Evolutionary conservation across 139 green algal species (phyloP).

Genomic region (Dunaliella sp.): DNA sequence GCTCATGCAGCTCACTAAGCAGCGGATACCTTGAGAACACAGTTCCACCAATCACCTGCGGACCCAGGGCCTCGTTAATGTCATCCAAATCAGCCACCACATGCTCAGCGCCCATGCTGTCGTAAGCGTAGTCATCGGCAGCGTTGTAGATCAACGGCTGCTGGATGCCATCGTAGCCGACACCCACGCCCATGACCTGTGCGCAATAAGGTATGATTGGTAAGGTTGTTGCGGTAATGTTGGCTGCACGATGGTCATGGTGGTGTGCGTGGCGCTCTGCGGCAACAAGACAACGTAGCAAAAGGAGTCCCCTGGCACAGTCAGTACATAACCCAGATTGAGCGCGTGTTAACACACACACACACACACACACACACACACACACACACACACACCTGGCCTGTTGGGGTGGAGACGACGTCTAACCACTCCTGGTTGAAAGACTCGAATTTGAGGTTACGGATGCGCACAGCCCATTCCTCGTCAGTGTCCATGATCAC

Average conservation of each 20-base stretch:
- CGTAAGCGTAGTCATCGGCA: neutral
- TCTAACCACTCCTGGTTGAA: conserved; percentile 84
- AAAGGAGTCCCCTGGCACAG: too few species aligned
- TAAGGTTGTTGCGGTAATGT: too few species aligned
- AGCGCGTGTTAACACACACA: too few species aligned
- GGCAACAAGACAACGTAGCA: too few species aligned
- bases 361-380: too few species aligned
- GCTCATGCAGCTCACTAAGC: neutral
- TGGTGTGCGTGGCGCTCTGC: too few species aligned
- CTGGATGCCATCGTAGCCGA: neutral
- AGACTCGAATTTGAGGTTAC: conserved; percentile 77
- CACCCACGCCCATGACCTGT: neutral
- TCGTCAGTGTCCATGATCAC: conserved; percentile 64
- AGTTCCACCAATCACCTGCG: neutral
- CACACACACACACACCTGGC: conserved; percentile 17
- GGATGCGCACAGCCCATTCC: conserved; percentile 67
- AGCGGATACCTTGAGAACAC: neutral
- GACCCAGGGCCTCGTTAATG: neutral
- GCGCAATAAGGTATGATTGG: too few species aligned
- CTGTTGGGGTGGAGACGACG: conserved; percentile 40
- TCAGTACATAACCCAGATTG: too few species aligned
- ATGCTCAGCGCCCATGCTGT: neutral
- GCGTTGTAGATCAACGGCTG: neutral
- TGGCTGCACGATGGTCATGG: too few species aligned
- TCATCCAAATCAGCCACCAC: neutral